These are phyloP conservation scores for Conoideocrella luteorostrata DNA, from an alignment of 2,329 filamentous ascomycete species.

Conservation along the genomic window DNA sequence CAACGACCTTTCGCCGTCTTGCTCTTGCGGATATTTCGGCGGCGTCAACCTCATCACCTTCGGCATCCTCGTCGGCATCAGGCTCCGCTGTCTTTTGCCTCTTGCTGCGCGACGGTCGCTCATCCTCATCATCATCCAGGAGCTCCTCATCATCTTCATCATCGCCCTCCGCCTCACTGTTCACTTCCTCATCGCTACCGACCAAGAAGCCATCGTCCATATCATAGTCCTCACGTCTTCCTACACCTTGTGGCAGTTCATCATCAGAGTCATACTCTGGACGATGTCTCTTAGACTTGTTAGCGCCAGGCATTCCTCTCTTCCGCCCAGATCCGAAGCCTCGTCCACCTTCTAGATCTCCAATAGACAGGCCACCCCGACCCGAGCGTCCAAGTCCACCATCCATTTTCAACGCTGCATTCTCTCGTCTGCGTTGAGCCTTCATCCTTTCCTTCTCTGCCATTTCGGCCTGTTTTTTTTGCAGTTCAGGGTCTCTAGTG, in stretches of 20 bases:
- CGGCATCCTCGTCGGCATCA: constrained; percentile 44
- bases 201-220: constrained; percentile 75
- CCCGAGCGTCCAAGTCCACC: constrained; percentile 46
- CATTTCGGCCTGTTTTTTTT: constrained; percentile 65
- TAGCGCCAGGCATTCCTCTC: constrained; percentile 42
- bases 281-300: constrained; percentile 46
- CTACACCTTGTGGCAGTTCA: constrained; percentile 55
- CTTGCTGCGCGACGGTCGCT: constrained; percentile 40
- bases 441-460: constrained; percentile 69
- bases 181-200: constrained; percentile 61
- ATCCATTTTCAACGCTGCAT: constrained; percentile 57
- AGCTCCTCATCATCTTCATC: constrained; percentile 59
- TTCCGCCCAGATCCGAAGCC: constrained; percentile 46
- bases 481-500: constrained; percentile 67
- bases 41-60: constrained; percentile 47
- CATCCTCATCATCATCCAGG: constrained; percentile 48
- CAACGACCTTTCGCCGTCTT: constrained; percentile 50
- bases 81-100: constrained; percentile 44
- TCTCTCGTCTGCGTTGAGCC: constrained; percentile 60
- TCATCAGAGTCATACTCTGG: constrained; percentile 73
- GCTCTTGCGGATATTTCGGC: constrained; percentile 36
- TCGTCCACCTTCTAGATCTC: constrained; percentile 60
- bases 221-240: constrained; percentile 69
- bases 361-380: constrained; percentile 56
- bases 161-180: constrained; percentile 56